phyloP scores from a whole-genome alignment of 345 rosid species.

The Rhodamnia rubescens region DNA sequence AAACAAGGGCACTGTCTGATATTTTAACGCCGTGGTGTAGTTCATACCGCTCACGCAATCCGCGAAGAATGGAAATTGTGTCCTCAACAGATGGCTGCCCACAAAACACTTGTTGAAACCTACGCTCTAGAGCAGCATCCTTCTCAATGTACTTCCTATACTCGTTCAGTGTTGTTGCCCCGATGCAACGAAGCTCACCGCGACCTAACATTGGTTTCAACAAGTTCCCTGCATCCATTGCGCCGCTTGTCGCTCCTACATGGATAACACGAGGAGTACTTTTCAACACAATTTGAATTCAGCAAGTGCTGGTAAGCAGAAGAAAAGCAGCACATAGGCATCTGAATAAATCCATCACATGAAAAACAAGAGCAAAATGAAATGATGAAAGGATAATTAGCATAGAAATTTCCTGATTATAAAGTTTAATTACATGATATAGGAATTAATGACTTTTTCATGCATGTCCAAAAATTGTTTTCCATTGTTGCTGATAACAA shows the following conservation, averaged over 20 bases:
- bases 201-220: slow-evolving; percentile 92
- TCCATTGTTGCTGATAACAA: not conserved
- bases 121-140: slow-evolving; percentile 84
- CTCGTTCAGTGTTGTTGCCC: slow-evolving; percentile 85
- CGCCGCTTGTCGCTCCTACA: slow-evolving; percentile 67
- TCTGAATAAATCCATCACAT: not conserved
- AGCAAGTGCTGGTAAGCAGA: not conserved
- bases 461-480: not conserved
- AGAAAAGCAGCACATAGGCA: not conserved
- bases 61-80: slow-evolving; percentile 85
- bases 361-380: not conserved
- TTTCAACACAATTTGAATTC: not conserved
- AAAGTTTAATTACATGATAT: not conserved
- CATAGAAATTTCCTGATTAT: not conserved
- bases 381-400: not conserved
- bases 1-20: slow-evolving; percentile 85
- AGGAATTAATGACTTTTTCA: not conserved
- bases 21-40: slow-evolving; percentile 90
- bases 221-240: slow-evolving; percentile 94
- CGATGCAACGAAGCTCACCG: slow-evolving; percentile 84
- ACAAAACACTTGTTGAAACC: slow-evolving; percentile 95
- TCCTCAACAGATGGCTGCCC: slow-evolving; percentile 91
- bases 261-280: not conserved
- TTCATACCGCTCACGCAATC: slow-evolving; percentile 78
- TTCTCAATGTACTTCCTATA: slow-evolving; percentile 88